Evolutionary conservation across 2,329 filamentous ascomycete species (phyloP), one percentile per base, ranked within the genome.

Genomic region (Metarhizium rileyi): DNA sequence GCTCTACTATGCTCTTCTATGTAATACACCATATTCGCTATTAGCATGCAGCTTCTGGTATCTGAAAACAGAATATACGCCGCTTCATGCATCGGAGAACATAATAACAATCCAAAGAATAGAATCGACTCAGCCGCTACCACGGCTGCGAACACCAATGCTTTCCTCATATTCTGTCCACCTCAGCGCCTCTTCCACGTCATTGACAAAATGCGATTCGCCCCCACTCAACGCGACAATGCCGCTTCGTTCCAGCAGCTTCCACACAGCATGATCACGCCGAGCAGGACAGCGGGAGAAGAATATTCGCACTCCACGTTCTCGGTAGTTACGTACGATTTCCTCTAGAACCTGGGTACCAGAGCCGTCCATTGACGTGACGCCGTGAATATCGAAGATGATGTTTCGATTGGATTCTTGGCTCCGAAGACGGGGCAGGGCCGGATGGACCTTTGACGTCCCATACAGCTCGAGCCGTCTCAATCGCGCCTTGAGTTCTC

Each of bases 371-470:
- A 98, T 83, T 26, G 86, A 86, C 0, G 90, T 95, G 3, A 98
- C 93, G n/a, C 93, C 93, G 58, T 97, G 91, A 7, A 97, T 90
- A 63, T 98, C 93, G 61, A 98, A 97, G 54, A 98, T 90, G 65
- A 98, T 76, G 62, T 95, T 96, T 57, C 83, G 80, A 64, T 96
- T 96, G 60, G 87, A 83, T 53, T 91, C 85, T n/a, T 82, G 78
- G 25, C 77, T 73, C 4, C 90, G 78, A 14, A 95, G 75, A 3
- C 87, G 79, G 1, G 93, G 93, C 18, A 96, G 74, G 0, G 90
- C 90, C 0, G 93, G 93, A 59, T 97, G 93, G 0, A 87, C 89
- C 48, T 78, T 74, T 43, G 75, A 83, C 0, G 89, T 91, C n/a
- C 93, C 93, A 61, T 97, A 95, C 22, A 90, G 77, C 66, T 97